Conservation (phyloP, 169 alveolate species). For the Cryptosporidium bovis region DNA sequence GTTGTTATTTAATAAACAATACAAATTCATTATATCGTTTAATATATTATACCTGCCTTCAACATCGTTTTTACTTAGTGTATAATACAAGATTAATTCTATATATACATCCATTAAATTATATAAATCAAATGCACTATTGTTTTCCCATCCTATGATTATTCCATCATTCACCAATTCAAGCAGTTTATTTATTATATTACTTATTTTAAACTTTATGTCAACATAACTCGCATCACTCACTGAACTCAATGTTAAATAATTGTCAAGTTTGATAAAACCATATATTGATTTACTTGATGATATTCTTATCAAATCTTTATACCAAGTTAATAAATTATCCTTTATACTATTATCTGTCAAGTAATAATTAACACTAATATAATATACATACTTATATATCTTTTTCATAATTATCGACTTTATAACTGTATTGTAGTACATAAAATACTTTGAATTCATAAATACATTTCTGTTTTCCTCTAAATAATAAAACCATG, state of each 20-base stretch:
- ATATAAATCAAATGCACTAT: not conserved
- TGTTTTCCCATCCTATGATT: not conserved
- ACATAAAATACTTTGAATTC: slow-evolving; percentile 1
- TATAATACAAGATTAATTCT: not conserved
- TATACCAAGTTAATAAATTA: not conserved
- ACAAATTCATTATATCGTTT: not conserved
- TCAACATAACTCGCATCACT: not conserved
- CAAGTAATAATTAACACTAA: not conserved
- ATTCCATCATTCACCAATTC: not conserved
- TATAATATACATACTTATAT: slow-evolving; percentile 2
- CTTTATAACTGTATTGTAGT: slow-evolving; percentile 13
- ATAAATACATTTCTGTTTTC: not conserved
- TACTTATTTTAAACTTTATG: not conserved
- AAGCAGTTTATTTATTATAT: not conserved
- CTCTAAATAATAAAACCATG: slow-evolving; percentile 48
- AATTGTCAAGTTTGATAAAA: not conserved
- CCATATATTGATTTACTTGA: not conserved
- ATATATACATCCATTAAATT: slow-evolving; percentile 1
- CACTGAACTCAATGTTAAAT: not conserved
- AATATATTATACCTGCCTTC: not conserved
- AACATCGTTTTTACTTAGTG: not conserved
- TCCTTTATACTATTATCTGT: not conserved
- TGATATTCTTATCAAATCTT: slow-evolving; percentile 1
- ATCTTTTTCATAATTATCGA: slow-evolving; percentile 36
- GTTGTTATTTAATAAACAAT: not conserved